A percentile compares a stretch with the other conserved stretches of the same genome.
phyloP scores from a whole-genome alignment of 2,329 filamentous ascomycete genomes.

The Talaromyces sp. region DNA sequence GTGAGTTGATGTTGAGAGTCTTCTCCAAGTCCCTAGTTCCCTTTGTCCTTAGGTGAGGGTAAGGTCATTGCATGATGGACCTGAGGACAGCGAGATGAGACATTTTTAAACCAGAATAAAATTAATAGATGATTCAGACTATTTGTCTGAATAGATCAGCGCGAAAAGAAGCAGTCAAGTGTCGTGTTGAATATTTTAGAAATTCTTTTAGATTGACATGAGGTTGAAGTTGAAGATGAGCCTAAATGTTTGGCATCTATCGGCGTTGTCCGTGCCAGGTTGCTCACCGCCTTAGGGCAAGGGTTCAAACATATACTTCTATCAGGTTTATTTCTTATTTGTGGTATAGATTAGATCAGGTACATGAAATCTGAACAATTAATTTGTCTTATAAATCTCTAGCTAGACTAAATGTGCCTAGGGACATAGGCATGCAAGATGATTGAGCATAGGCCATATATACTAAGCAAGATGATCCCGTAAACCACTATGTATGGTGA shows the following conservation, averaged over 20 bases:
- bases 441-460: too few relatives aligned
- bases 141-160: background rate
- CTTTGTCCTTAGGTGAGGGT: background rate
- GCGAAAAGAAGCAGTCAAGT: background rate
- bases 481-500: too few relatives aligned
- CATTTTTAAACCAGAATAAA: background rate
- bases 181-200: slow-evolving; percentile 2
- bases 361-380: too few relatives aligned
- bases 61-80: background rate
- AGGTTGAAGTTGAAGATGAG: background rate
- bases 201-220: background rate
- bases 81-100: too few relatives aligned
- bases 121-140: background rate
- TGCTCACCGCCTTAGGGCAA: background rate
- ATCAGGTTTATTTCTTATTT: too few relatives aligned
- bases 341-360: too few relatives aligned
- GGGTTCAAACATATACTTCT: too few relatives aligned
- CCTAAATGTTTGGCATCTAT: background rate
- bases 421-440: too few relatives aligned
- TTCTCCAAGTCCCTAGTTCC: background rate
- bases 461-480: too few relatives aligned
- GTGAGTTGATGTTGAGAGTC: background rate
- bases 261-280: background rate
- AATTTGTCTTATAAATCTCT: too few relatives aligned
- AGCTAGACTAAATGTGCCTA: too few relatives aligned